Evolutionary conservation across 108 stramenopile genomes (phyloP).

Genomic region (Cyclotella sp.): DNA sequence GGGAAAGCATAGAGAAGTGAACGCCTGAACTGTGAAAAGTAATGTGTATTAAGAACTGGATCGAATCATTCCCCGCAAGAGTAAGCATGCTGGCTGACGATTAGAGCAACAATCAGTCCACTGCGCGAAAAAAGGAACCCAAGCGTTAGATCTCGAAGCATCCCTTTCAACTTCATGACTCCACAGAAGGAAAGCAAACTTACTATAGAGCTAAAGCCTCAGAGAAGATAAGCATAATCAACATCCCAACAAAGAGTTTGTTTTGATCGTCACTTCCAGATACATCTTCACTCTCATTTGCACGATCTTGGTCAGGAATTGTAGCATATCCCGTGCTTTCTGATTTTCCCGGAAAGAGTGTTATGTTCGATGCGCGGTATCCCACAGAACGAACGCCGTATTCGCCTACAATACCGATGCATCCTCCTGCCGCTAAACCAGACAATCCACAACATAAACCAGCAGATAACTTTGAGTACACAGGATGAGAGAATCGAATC

Average conservation of each 20-base stretch:
- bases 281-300: conserved; percentile 44
- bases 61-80: conserved; percentile 37
- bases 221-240: conserved; percentile 85
- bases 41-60: too few relatives aligned
- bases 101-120: conserved; percentile 73
- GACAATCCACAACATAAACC: conserved; percentile 84
- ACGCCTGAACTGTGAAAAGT: too few relatives aligned
- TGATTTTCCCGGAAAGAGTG: conserved; percentile 64
- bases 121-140: conserved; percentile 15
- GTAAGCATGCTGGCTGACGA: conserved; percentile 74
- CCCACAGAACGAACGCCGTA: conserved; percentile 86
- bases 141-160: neutral
- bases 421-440: conserved; percentile 82
- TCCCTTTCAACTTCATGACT: neutral
- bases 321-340: conserved; percentile 67
- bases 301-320: conserved; percentile 70
- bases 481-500: neutral
- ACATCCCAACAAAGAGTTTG: conserved; percentile 90
- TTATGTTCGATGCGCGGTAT: conserved; percentile 82
- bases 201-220: conserved; percentile 87
- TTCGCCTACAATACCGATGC: conserved; percentile 90
- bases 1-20: too few relatives aligned
- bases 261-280: conserved; percentile 68
- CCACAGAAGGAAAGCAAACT: conserved; percentile 7
- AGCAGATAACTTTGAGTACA: conserved; percentile 53